Evolutionary conservation across 768 basidiomycete genomes (phyloP).

Genomic region (Erythrobasidium yunnanense): DNA sequence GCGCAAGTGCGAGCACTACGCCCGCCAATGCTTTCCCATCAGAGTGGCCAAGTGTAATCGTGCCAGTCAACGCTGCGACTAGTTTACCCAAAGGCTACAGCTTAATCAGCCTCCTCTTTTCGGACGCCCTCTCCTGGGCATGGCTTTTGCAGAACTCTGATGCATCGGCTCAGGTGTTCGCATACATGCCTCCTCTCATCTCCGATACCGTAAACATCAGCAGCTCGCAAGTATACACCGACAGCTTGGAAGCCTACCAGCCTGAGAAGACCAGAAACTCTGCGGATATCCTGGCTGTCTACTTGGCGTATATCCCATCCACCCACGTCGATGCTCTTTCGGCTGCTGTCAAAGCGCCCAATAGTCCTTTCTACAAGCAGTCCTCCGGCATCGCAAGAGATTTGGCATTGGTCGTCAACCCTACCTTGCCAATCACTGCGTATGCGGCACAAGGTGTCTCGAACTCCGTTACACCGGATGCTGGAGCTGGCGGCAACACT

Average conservation of each 20-base stretch:
- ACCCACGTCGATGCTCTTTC: conserved; percentile 53
- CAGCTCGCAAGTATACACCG: conserved; percentile 45
- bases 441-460: conserved; percentile 18
- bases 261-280: conserved; percentile 50
- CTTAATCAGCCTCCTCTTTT: conserved; percentile 59
- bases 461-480: not conserved
- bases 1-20: not conserved
- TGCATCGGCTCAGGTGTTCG: conserved; percentile 66
- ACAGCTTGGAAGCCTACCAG: conserved; percentile 59
- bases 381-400: conserved; percentile 28
- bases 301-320: conserved; percentile 57
- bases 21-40: conserved; percentile 20
- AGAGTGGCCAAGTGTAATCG: conserved; percentile 19
- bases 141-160: conserved; percentile 54
- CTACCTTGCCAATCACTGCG: conserved; percentile 25
- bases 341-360: conserved; percentile 34
- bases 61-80: conserved; percentile 1
- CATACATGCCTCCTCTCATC: conserved; percentile 53
- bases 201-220: conserved; percentile 46
- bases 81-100: conserved; percentile 36
- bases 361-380: conserved; percentile 32
- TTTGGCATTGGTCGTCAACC: conserved; percentile 30
- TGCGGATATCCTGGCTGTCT: conserved; percentile 56
- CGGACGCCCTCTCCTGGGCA: conserved; percentile 53
- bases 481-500: not conserved